Evolutionary conservation across 768 basidiomycete genomes (phyloP).

Genomic region (Leccinum ochraceum): DNA sequence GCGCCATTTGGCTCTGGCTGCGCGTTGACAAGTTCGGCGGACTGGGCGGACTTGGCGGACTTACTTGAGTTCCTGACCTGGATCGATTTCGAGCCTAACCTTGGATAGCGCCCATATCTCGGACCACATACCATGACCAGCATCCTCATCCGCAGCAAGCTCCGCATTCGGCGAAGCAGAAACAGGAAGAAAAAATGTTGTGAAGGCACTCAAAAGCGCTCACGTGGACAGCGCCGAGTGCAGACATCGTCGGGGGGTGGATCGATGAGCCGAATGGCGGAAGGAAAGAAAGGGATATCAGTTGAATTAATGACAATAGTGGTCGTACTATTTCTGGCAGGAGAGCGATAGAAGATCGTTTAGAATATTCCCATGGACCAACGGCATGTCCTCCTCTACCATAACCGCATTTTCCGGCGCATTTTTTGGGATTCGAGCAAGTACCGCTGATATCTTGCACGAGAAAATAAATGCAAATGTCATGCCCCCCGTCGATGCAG

Average conservation of each 20-base stretch:
- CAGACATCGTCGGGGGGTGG: conserved; percentile 89
- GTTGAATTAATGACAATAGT: conserved; percentile 66
- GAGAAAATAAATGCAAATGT: conserved; percentile 57
- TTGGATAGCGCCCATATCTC: conserved; percentile 60
- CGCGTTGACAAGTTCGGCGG: too few species aligned
- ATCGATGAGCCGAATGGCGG: conserved; percentile 66
- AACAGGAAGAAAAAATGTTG: conserved; percentile 79
- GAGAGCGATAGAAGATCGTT: conserved; percentile 34
- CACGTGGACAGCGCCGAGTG: conserved; percentile 79
- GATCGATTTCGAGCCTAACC: conserved; percentile 58
- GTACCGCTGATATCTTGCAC: conserved; percentile 67
- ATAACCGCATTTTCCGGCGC: conserved; percentile 57
- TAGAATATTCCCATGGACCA: conserved; percentile 21
- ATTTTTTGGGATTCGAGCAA: conserved; percentile 59
- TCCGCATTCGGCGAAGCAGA: conserved; percentile 47
- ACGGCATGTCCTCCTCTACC: conserved; percentile 20
- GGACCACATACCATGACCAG: conserved; percentile 62
- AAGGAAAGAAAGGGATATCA: conserved; percentile 81
- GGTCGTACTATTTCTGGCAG: conserved; percentile 68
- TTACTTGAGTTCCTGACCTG: conserved; percentile 63
- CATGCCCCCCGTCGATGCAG: conserved; percentile 93
- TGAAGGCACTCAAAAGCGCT: conserved; percentile 88
- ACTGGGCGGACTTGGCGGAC: too few species aligned
- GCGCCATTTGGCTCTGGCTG: too few species aligned
- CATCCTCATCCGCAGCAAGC: conserved; percentile 46